Evolutionary conservation across 371 early-diverging fungal species (phyloP).

Genomic region (Synchytrium microbalum): DNA sequence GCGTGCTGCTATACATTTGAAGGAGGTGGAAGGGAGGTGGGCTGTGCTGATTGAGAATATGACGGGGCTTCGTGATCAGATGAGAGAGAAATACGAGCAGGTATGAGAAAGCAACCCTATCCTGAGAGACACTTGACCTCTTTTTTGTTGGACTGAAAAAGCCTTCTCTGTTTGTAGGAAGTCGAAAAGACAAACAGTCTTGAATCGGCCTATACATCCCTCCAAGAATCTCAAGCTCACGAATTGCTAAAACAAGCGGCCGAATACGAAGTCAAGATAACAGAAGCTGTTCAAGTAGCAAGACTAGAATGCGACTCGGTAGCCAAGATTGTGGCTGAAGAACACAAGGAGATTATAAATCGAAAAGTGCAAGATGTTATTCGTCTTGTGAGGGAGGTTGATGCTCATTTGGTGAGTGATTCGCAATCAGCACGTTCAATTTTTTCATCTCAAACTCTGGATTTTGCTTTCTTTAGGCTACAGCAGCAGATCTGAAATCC

Average conservation of each 20-base stretch:
- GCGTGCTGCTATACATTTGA: neutral
- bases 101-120: too few relatives aligned
- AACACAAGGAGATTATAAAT: neutral
- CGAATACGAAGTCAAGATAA: neutral
- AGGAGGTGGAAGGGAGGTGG: neutral
- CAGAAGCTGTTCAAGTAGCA: neutral
- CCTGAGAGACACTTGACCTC: too few relatives aligned
- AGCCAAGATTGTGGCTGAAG: neutral
- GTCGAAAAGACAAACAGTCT: neutral
- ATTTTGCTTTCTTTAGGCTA: neutral
- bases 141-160: too few relatives aligned
- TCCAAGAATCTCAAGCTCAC: neutral
- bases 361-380: neutral
- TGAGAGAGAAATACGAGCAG: neutral
- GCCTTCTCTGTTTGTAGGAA: too few relatives aligned
- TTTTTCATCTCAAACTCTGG: too few relatives aligned
- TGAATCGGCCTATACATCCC: neutral
- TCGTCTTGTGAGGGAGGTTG: neutral
- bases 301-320: neutral
- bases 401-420: neutral
- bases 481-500: neutral
- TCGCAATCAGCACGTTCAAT: too few relatives aligned
- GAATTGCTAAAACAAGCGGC: neutral
- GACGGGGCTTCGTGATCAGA: neutral
- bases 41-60: neutral